Percentiles rank a stretch among this genome's conserved stretches.
phyloP scores from a whole-genome alignment of 1,284 basidiomycete species.

The Bjerkandera adusta region DNA sequence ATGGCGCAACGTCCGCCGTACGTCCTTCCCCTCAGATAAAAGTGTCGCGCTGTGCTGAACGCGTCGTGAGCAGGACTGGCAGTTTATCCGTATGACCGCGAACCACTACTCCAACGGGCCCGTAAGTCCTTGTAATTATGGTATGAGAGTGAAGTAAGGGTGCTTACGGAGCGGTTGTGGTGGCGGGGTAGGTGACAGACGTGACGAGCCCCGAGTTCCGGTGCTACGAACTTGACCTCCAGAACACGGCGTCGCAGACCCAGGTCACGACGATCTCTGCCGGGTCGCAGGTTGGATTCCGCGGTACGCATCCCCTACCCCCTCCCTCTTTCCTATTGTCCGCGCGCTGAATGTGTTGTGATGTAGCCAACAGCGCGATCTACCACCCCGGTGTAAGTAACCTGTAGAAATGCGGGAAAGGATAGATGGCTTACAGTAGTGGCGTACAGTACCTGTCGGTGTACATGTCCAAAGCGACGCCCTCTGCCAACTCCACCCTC shows the following conservation, averaged over 20 bases:
- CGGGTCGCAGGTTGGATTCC: conserved; percentile 27
- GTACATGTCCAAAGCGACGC: conserved; percentile 41
- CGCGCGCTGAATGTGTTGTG: background rate
- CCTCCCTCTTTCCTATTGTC: background rate
- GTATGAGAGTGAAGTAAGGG: background rate
- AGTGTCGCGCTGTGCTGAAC: background rate
- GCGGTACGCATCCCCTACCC: conserved; percentile 28
- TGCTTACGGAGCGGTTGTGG: background rate
- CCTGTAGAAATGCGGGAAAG: background rate
- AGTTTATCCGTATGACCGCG: conserved; percentile 42
- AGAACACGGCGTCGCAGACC: conserved; percentile 32
- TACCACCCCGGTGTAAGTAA: conserved; percentile 39
- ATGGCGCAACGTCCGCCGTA: conserved; percentile 13
- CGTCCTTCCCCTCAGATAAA: background rate
- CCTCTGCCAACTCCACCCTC: conserved; percentile 38
- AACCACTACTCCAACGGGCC: conserved; percentile 43
- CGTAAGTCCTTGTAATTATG: conserved; percentile 23
- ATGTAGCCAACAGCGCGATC: conserved; percentile 19
- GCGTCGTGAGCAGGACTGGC: conserved; percentile 30
- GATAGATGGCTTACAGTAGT: background rate
- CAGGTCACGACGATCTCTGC: conserved; percentile 39
- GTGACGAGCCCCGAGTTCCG: conserved; percentile 42
- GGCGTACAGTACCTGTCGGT: conserved; percentile 34
- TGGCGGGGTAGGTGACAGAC: conserved; percentile 35
- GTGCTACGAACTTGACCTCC: conserved; percentile 42